Evolutionary conservation across 768 basidiomycete species (phyloP), one percentile per base, ranked within the genome.

Genomic region (Gymnopilus dilepis): DNA sequence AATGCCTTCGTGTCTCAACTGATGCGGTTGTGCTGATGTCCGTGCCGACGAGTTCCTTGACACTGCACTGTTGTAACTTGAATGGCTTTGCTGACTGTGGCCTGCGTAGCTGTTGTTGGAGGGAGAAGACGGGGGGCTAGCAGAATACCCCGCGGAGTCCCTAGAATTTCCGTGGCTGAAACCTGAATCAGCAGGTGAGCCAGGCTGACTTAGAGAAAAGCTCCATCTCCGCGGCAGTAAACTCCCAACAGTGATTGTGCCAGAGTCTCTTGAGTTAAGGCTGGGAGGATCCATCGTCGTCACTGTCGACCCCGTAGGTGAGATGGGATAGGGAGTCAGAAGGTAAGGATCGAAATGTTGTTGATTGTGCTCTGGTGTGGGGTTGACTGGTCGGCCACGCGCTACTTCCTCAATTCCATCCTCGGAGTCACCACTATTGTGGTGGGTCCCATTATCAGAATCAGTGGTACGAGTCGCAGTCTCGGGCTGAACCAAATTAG

Each of bases 361-460:
- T 11, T 76, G 56, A 52, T 78, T 80, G 38, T 77, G 76, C 41
- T 83, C 78, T 19, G 86, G 85, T 0, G 85, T 86, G 1, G 86
- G 84, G 59, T 87, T 86, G 41, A 74, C 64, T 4, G 84, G 81
- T 28, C 84, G 78, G 24, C 68, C 70, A 19, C 69, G 62, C 22
- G 61, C 67, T n/a, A 63, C 59, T 53, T 60, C 69, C 17, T 66
- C 66, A 21, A 67, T 58, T 21, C 53, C 38, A 26, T 55, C 43
- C 7, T 45, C 65, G 21, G 54, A 42, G 42, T 15, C 51, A 21
- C 47, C 45, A n/a, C n/a, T n/a, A 3, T 48, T 34, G 28, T 34
- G 33, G 15, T 22, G 55, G 19, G 63, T 50, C 33, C 63, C 60
- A 38, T 52, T 34, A 42, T 63, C 38, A 45, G 70, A 60, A 40